Base-by-base conservation (phyloP, 2,329 filamentous ascomycete genomes). In the Bipolaris oryzae region DNA sequence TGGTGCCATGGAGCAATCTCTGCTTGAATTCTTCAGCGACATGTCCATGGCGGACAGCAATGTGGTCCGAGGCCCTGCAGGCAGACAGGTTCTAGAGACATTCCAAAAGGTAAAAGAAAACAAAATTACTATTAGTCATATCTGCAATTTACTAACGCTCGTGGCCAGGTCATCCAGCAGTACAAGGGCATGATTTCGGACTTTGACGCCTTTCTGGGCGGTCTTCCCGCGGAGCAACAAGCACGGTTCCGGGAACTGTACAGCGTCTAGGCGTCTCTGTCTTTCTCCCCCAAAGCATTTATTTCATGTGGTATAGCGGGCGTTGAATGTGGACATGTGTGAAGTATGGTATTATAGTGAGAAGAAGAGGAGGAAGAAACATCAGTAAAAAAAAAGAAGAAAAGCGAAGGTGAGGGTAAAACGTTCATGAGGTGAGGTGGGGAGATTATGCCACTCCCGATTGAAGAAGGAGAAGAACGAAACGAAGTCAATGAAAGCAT, bases 1-100 rank as follows among this genome's bases (percentile, higher is more conserved):
- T 0, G 86, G 92, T 72, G 92, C 92, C 1, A 94, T 99, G 86
- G 95, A 98, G 78, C 89, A 89, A 65, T 90, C 88, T 55, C 81
- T 99, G 38, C 82, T 89, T 34, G 85, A 89, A 54, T 96, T 95
- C 78, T 96, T 99, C 75, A 84, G 82, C 49, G 84, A 91, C 55
- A 96, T 98, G 78, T 90, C 94, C 15, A 83, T 85, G 58, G 96
- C 83, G 57, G 81, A 83, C 15, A 76, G 74, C 54, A 80, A 92
- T 74, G 76, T 79, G 38, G 69, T 80, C 11, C 37, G 16, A 85
- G 86, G 81, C 31, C 84, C 88, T 60, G 79, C 85, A 52, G 82
- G 82, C 56, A 86, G 81, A 55, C 84, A 86, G 37, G 96, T 96
- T 76, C 54, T 52, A 33, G 55, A 62, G 76, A 91, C 94, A 75